These are phyloP conservation scores for Kickxella alabastrina DNA, from an alignment of 192 early-diverging fungal species.

Conservation along the genomic window DNA sequence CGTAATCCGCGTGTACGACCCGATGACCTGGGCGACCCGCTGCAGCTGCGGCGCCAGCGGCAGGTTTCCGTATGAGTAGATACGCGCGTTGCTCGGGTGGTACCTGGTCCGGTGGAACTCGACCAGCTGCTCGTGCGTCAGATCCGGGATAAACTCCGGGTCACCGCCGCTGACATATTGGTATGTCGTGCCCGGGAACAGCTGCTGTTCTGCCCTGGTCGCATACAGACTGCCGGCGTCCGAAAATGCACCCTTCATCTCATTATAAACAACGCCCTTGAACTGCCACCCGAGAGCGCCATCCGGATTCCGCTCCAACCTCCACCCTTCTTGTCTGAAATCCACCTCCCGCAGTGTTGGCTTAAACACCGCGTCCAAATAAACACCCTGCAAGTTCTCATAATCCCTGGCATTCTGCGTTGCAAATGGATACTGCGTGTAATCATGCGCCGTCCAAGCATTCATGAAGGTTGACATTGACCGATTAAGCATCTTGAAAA, in stretches of 20 bases:
- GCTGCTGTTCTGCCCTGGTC: conserved; percentile 68
- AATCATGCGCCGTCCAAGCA: conserved; percentile 84
- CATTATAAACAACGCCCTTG: conserved; percentile 97
- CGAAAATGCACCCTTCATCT: conserved; percentile 92
- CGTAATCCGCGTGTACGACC: conserved; percentile 51
- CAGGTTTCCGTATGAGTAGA: conserved; percentile 89
- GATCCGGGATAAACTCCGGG: conserved; percentile 77
- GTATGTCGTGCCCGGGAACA: conserved; percentile 85
- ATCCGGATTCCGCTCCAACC: conserved; percentile 75
- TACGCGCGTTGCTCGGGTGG: conserved; percentile 88
- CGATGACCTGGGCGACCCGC: conserved; percentile 63
- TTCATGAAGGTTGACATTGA: conserved; percentile 98
- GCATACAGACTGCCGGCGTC: conserved; percentile 79
- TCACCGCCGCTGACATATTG: conserved; percentile 85
- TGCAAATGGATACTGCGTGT: conserved; percentile 91
- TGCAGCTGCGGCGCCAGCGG: conserved; percentile 69
- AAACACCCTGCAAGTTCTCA: conserved; percentile 82
- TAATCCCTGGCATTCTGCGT: conserved; percentile 88
- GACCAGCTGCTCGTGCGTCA: conserved; percentile 78
- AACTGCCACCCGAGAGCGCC: conserved; percentile 49
- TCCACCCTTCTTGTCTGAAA: conserved; percentile 94
- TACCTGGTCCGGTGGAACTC: conserved; percentile 83
- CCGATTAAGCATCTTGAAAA: conserved; percentile 97
- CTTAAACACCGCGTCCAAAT: conserved; percentile 86
- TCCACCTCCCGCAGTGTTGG: conserved; percentile 78